Percentiles rank a stretch among this genome's conserved stretches.
phyloP scores from a whole-genome alignment of 805 yeast genomes.

The Saccharomycopsis olivae region DNA sequence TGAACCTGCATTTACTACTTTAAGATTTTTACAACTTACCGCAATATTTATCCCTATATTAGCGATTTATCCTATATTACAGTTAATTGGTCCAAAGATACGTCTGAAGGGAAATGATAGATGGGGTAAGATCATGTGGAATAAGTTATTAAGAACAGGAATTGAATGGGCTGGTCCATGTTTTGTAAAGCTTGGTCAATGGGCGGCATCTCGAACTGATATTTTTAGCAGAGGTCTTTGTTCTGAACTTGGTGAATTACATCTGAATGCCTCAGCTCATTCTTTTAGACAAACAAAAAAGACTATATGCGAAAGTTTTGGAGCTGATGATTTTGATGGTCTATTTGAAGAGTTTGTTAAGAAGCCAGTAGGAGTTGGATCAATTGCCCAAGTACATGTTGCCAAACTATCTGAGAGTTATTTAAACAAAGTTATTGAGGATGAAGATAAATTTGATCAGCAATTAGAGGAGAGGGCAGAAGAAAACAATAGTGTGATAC shows the following conservation, averaged over 20 bases:
- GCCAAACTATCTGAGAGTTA: slow-evolving; percentile 49
- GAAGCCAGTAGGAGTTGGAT: slow-evolving; percentile 90
- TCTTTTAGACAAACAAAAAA: slow-evolving; percentile 46
- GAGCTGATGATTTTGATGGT: slow-evolving; percentile 41
- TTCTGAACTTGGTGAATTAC: slow-evolving; percentile 62
- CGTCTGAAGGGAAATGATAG: slow-evolving; percentile 28
- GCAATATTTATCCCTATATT: slow-evolving; percentile 62
- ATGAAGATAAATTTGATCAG: slow-evolving; percentile 16
- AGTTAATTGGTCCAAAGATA: slow-evolving; percentile 20
- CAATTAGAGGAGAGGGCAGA: slow-evolving; percentile 18
- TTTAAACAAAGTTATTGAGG: slow-evolving; percentile 24
- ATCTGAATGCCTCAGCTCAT: slow-evolving; percentile 77
- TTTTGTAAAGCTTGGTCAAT: slow-evolving; percentile 86
- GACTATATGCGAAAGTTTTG: slow-evolving; percentile 49
- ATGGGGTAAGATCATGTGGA: slow-evolving; percentile 67
- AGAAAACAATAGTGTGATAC: slow-evolving; percentile 24
- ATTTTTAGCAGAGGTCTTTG: slow-evolving; percentile 77
- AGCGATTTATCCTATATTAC: slow-evolving; percentile 48
- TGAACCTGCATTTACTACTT: slow-evolving; percentile 60
- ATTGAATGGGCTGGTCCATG: slow-evolving; percentile 90
- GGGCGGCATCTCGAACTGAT: slow-evolving; percentile 98
- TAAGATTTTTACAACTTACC: slow-evolving; percentile 61
- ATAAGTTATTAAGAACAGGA: slow-evolving; percentile 44
- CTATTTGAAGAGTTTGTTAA: slow-evolving; percentile 71
- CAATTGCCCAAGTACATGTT: slow-evolving; percentile 90